These are phyloP conservation scores for Penicillium taxi DNA, from an alignment of 495 filamentous ascomycete genomes.

Conservation along the genomic window DNA sequence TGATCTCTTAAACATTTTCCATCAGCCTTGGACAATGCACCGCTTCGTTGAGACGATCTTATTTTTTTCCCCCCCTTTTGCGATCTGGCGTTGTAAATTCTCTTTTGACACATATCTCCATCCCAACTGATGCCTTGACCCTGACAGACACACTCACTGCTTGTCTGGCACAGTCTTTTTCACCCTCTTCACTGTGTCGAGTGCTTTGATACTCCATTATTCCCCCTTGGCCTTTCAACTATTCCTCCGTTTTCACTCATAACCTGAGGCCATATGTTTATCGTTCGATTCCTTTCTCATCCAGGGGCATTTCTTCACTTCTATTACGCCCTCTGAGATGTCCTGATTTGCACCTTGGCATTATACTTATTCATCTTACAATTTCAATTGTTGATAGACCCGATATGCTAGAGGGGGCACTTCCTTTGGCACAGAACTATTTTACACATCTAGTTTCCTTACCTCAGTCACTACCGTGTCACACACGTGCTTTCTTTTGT, in stretches of 20 bases:
- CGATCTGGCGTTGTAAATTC: constrained; percentile 18
- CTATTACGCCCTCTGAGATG: constrained; percentile 23
- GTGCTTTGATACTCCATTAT: constrained; percentile 29
- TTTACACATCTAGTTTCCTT: constrained; percentile 10
- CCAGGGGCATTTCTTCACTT: constrained; percentile 10
- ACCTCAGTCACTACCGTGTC: constrained; percentile 8
- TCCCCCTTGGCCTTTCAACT: constrained; percentile 15
- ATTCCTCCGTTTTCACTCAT: constrained; percentile 13
- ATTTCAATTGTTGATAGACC: constrained; percentile 16
- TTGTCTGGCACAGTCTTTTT: constrained; percentile 22
- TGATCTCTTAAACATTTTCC: constrained; percentile 29
- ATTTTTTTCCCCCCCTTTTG: constrained; percentile 23
- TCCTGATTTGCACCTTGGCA: constrained; percentile 9
- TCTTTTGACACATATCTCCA: constrained; percentile 12
- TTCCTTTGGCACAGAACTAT: constrained; percentile 12
- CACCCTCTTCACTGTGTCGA: constrained; percentile 27
- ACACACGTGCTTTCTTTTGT: constrained; percentile 24
- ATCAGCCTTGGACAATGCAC: constrained; percentile 27
- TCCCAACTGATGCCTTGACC: constrained; percentile 20
- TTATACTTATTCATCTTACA: constrained; percentile 7
- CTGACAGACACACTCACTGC: constrained; percentile 12
- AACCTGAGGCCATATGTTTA: constrained; percentile 10
- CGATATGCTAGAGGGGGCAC: constrained; percentile 9
- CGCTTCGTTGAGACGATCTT: constrained; percentile 34
- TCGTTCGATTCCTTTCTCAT: constrained; percentile 13